phyloP scores from a whole-genome alignment of 495 filamentous ascomycete species.

The Trypethelium eluteriae region DNA sequence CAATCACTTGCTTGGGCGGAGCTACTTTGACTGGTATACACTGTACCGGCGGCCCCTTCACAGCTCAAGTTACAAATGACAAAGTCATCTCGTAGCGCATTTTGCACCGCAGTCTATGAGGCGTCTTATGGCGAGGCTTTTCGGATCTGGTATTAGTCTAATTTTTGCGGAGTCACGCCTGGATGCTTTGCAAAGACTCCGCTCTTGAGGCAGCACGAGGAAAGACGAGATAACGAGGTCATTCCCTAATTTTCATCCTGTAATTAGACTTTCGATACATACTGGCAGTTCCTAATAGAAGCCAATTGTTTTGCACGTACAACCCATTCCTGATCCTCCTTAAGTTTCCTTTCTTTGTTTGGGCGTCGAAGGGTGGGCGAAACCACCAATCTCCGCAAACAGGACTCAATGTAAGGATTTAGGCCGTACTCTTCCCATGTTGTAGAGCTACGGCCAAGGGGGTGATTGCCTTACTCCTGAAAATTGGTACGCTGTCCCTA shows the following conservation, averaged over 20 bases:
- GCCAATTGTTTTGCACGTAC: too few relatives aligned
- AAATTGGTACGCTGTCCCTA: too few relatives aligned
- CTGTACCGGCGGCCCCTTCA: conserved; percentile 5
- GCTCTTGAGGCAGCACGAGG: too few relatives aligned
- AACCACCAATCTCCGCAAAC: too few relatives aligned
- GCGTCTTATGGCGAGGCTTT: background rate
- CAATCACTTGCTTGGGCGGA: conserved; percentile 3
- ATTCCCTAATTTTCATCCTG: background rate
- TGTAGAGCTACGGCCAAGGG: too few relatives aligned
- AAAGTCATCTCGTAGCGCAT: background rate
- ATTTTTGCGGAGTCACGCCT: background rate
- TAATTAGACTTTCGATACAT: background rate
- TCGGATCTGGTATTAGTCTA: background rate
- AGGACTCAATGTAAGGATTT: too few relatives aligned
- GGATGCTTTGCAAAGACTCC: background rate
- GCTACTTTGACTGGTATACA: conserved; percentile 2
- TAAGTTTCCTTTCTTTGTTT: too few relatives aligned
- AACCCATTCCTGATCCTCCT: too few relatives aligned
- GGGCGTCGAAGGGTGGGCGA: too few relatives aligned
- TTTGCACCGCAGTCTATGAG: background rate
- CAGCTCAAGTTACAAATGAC: background rate
- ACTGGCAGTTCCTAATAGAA: too few relatives aligned
- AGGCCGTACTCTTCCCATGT: too few relatives aligned
- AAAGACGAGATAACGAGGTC: background rate
- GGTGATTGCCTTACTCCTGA: too few relatives aligned